Base-by-base conservation (phyloP, 805 yeast genomes). In the Priceomyces medius region DNA sequence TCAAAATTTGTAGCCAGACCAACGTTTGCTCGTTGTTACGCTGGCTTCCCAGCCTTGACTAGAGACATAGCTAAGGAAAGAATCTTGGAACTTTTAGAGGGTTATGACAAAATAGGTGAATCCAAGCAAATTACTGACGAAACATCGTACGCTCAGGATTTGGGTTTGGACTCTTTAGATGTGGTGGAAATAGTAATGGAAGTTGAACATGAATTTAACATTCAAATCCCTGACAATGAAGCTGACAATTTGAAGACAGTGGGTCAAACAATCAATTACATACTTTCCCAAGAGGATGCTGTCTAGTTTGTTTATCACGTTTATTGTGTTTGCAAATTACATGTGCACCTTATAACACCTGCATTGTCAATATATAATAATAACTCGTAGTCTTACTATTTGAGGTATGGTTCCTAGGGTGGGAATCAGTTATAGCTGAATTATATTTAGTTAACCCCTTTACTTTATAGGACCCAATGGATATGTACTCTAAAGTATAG, bases 41-140 rank as follows among this genome's bases (percentile, higher is more conserved):
- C 85, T 26, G 74, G 72, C 37, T 79, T 77, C 46, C 83, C 86
- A 20, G 72, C 75, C 21, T 68, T 82, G 51, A 77, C 85, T 33
- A 77, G 75, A 59, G 86, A 81, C n/a, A 59, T 76, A 28, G 79
- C 83, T 41, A 68, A 68, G 40, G 83, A 79, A 53, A 74, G 88
- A 68, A 69, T 82, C 41, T 56, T 80, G 41, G 86, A 81, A 55
- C 64, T 82, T 53, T 69, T 82, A 48, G 85, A 81, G 61, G 80
- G 83, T 7, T 81, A 76, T 63, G 82, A 76, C 50, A 81, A 81
- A 56, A 72, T 78, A 16, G 71, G 70, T 32, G 18, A 46, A 24
- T 48, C 58, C 37, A 68, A 64, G 44, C 70, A 64, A 29, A 63
- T 70, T 48, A 58, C 58, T 28, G 75, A 69, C 43, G 51, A 53